Conservation (phyloP, 2,329 filamentous ascomycete species). For the Talaromyces sp. region DNA sequence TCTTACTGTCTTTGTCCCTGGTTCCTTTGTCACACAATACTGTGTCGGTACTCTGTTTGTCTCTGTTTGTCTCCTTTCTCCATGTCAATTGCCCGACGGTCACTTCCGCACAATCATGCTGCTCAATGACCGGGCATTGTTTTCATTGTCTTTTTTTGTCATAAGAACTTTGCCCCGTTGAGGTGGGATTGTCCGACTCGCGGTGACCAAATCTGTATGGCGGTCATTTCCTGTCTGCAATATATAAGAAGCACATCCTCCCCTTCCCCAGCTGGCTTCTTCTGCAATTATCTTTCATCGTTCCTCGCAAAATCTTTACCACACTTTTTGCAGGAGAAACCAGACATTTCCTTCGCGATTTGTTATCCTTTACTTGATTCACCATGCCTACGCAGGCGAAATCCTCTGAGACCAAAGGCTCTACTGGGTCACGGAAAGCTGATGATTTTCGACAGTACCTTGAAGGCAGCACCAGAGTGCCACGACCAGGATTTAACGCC, state of each 20-base stretch:
- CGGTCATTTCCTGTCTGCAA: background rate
- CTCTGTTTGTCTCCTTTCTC: background rate
- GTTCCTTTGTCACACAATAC: background rate
- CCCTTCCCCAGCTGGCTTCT: background rate
- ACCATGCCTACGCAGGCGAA: background rate
- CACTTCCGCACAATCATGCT: background rate
- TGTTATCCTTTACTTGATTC: background rate
- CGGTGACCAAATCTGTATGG: background rate
- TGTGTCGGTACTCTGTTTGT: background rate
- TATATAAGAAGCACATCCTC: conserved; percentile 3
- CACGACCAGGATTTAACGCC: conserved; percentile 59
- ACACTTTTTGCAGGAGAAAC: background rate
- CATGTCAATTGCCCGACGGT: conserved; percentile 1
- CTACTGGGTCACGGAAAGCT: conserved; percentile 4
- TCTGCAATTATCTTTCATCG: background rate
- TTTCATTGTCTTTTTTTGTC: conserved; percentile 1
- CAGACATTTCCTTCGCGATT: background rate
- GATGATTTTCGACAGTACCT: conserved; percentile 30
- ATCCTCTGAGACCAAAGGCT: background rate
- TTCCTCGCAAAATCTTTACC: background rate
- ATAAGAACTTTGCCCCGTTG: background rate
- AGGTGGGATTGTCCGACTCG: background rate
- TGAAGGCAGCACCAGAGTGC: conserved; percentile 34
- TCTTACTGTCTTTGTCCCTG: conserved; percentile 4
- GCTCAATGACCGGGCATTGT: background rate